phyloP scores from a whole-genome alignment of 1,284 basidiomycete species.

The Heterobasidion parviporum region DNA sequence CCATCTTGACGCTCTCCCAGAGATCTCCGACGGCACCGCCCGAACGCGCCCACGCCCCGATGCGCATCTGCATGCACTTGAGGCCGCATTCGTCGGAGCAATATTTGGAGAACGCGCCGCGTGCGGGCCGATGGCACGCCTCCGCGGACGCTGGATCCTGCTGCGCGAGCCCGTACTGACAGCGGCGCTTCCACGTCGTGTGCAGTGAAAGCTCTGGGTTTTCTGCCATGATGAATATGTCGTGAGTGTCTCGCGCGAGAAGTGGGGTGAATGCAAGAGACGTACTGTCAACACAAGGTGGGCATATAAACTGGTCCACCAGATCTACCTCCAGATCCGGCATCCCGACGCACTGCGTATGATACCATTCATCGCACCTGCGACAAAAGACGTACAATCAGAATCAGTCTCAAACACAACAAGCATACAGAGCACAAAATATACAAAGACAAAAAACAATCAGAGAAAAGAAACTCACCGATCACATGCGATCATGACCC shows the following conservation, averaged over 20 bases:
- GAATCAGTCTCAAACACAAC: neutral
- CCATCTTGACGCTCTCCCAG: conserved; percentile 65
- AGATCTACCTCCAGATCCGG: conserved; percentile 71
- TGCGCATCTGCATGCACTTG: conserved; percentile 54
- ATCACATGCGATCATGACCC: conserved; percentile 87
- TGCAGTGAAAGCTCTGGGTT: conserved; percentile 47
- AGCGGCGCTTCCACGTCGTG: conserved; percentile 76
- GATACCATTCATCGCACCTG: conserved; percentile 88
- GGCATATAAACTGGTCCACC: conserved; percentile 83
- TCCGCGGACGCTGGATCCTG: conserved; percentile 47
- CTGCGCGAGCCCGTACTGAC: conserved; percentile 56
- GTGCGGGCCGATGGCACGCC: conserved; percentile 71
- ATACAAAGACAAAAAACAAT: neutral
- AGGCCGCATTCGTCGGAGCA: conserved; percentile 77
- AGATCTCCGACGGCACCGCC: conserved; percentile 53
- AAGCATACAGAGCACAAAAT: neutral
- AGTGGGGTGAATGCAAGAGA: conserved; percentile 9
- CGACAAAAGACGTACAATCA: neutral
- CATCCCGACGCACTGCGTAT: conserved; percentile 73
- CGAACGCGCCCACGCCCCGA: conserved; percentile 48
- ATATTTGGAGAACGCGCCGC: conserved; percentile 76
- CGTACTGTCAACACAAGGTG: conserved; percentile 65
- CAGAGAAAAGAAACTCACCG: conserved; percentile 35
- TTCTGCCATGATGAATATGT: conserved; percentile 29
- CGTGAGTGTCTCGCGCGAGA: neutral